Evolutionary conservation across 345 rosid genomes (phyloP).

Genomic region (Populus tremula): DNA sequence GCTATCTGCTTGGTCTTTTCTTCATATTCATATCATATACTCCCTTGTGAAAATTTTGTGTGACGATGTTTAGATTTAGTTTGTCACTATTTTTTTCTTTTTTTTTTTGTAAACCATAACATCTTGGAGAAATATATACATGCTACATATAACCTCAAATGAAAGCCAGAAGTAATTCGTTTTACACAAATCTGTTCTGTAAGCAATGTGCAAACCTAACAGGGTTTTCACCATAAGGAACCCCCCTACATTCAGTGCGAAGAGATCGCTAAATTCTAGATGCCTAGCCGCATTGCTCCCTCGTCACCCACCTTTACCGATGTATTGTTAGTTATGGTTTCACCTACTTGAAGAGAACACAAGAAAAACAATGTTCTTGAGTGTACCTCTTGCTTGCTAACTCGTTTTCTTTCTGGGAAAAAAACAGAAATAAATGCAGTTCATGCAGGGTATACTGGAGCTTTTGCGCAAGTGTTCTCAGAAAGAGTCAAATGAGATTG

Average conservation of each 20-base stretch:
- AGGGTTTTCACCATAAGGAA: neutral
- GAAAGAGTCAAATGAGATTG: neutral
- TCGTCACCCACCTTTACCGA: neutral
- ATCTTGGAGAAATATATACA: neutral
- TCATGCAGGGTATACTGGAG: no score
- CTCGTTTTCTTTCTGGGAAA: no score
- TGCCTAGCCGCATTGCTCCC: neutral
- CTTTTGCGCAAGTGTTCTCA: no score
- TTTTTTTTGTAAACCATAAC: neutral
- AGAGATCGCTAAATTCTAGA: neutral
- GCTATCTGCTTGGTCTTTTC: neutral
- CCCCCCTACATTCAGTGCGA: neutral
- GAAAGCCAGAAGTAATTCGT: neutral
- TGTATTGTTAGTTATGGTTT: no score
- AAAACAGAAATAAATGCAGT: no score
- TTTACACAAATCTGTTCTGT: neutral
- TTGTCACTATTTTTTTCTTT: neutral
- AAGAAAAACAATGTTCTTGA: no score
- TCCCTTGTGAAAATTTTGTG: neutral
- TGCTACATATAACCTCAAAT: neutral
- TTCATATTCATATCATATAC: neutral
- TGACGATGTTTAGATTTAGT: conserved; percentile 9
- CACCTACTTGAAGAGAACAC: no score
- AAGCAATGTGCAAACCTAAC: neutral
- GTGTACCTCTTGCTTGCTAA: no score